Evolutionary conservation across 2,329 filamentous ascomycete species (phyloP), one percentile per base, ranked within the genome.

Genomic region (Monilinia aucupariae): DNA sequence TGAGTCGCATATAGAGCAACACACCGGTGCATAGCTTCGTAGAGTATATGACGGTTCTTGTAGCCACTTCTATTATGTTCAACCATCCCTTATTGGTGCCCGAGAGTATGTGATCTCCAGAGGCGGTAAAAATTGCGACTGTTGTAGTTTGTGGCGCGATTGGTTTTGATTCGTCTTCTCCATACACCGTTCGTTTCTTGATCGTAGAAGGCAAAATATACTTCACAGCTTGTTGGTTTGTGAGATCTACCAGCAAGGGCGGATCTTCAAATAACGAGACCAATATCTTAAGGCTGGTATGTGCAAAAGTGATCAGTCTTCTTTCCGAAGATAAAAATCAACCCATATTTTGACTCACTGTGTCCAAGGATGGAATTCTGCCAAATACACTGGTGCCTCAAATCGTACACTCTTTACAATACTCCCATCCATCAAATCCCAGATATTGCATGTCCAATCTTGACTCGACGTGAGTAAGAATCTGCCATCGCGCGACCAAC

Each of bases 51-150:
- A 93, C 91, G 66, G 90, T 85, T 72, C 85, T 86, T 0, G 90
- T 90, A 66, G 85, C 83, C 2, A 89, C 88, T 70, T 96, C 90
- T 72, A 99, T 94, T 65, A 99, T 90, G 76, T 99, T 99, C 65
- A 99, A 82, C 82, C 91, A 96, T 62, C 94, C 94, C 76, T 97
- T 97, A 70, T 88, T 97, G 5, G 94, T 99, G 47, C 92, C 96
- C 0, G 92, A 86, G 41, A 99, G 83, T 65, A 99, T 91, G 75
- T 97, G 91, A 52, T 92, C 87, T 56, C 94, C 94, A 0, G 87
- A 84, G 0, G 86, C 84, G 0, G 91, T 93, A 79, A 96, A 99
- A 41, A 96, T 86, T 1, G 92, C 91, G 30, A 92, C 92, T 5
- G 93, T 97, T 0, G 94, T 97, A 74, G 92, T 91, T 75, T 97